Conservation (phyloP, 2,329 filamentous ascomycete species). For the Aspergillus intermedius region DNA sequence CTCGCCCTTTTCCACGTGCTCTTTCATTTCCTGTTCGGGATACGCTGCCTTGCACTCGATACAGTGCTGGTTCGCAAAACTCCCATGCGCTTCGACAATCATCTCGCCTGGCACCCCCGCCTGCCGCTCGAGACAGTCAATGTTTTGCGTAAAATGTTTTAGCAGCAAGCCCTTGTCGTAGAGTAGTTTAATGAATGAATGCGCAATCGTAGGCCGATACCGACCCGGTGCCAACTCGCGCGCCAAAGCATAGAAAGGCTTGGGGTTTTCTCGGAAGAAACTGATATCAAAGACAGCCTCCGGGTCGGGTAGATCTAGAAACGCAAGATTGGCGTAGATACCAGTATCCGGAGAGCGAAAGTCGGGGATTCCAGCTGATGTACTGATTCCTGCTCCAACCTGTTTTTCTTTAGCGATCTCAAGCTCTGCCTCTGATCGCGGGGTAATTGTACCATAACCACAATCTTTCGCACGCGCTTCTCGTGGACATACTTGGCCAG, state of each 20-base stretch:
- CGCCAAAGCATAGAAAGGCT: slow-evolving; percentile 87
- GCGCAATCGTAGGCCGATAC: slow-evolving; percentile 81
- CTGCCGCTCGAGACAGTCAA: slow-evolving; percentile 84
- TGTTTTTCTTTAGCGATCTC: slow-evolving; percentile 15
- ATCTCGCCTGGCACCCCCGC: slow-evolving; percentile 75
- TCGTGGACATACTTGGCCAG: slow-evolving; percentile 75
- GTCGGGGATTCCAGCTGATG: slow-evolving; percentile 64
- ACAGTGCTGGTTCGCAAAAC: slow-evolving; percentile 84
- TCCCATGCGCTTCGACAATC: slow-evolving; percentile 92
- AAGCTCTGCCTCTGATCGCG: slow-evolving; percentile 1
- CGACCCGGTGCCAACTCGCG: slow-evolving; percentile 88
- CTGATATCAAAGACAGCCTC: slow-evolving; percentile 91
- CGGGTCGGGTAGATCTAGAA: slow-evolving; percentile 77
- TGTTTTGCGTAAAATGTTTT: slow-evolving; percentile 95
- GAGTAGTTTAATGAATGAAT: slow-evolving; percentile 80
- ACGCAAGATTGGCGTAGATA: slow-evolving; percentile 84
- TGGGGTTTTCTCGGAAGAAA: slow-evolving; percentile 77
- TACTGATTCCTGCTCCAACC: slow-evolving; percentile 75
- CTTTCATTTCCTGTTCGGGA: slow-evolving; percentile 66
- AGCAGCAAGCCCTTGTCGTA: slow-evolving; percentile 69
- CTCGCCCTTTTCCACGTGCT: slow-evolving; percentile 58
- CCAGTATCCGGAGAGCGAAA: slow-evolving; percentile 91
- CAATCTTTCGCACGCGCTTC: slow-evolving; percentile 62
- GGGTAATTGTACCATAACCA: slow-evolving; percentile 61
- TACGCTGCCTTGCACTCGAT: slow-evolving; percentile 75